phyloP scores from a whole-genome alignment of 768 basidiomycete genomes.

The Leccinum olivaceopallidum region DNA sequence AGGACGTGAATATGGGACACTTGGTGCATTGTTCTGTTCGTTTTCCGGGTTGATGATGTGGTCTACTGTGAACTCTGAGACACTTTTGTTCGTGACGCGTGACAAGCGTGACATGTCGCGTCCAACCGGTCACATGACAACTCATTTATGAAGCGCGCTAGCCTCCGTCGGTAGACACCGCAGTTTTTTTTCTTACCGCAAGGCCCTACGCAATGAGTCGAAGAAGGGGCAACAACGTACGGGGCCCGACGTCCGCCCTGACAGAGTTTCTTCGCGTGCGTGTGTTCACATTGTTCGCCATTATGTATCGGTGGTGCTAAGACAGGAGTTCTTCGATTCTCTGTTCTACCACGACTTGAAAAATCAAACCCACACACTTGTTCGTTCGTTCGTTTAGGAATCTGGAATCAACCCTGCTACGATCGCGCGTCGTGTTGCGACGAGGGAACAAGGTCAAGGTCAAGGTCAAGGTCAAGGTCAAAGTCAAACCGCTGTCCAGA shows the following conservation, averaged over 20 bases:
- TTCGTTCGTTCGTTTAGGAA: conserved; percentile 36
- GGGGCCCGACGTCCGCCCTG: conserved; percentile 80
- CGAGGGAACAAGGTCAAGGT: conserved; percentile 30
- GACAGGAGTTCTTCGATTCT: background rate
- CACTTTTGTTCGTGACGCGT: background rate
- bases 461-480: conserved; percentile 28
- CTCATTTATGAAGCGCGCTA: background rate
- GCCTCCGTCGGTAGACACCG: background rate
- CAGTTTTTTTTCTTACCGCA: conserved; percentile 13
- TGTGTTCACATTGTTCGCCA: conserved; percentile 2
- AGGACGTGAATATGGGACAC: background rate
- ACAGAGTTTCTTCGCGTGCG: conserved; percentile 77
- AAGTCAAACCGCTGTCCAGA: conserved; percentile 32
- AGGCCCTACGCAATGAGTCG: conserved; percentile 27
- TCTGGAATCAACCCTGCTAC: conserved; percentile 49
- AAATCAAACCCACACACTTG: background rate
- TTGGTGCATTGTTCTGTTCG: conserved; percentile 10
- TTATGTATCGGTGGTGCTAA: background rate
- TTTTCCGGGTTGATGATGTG: conserved; percentile 1
- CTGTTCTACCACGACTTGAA: conserved; percentile 20
- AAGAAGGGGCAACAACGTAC: conserved; percentile 54
- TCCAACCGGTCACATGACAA: background rate
- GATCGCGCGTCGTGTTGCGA: conserved; percentile 39
- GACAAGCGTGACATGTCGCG: background rate
- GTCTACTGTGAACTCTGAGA: no score